Conservation (phyloP, 495 filamentous ascomycete species). For the Podospora sp. region DNA sequence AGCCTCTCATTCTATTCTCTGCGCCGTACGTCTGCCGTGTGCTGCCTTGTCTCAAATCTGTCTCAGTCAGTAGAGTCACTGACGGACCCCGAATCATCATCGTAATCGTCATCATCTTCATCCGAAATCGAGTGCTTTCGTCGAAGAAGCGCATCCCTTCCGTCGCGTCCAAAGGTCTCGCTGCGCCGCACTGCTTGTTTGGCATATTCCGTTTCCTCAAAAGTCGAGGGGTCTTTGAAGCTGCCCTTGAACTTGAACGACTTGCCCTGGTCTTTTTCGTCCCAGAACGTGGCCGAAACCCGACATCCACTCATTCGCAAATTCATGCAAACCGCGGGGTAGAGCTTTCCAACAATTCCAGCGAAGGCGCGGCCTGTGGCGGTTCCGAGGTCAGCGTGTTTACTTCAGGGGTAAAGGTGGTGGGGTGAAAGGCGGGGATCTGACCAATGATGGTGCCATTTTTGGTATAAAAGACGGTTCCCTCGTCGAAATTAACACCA, state of each 20-base stretch:
- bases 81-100: not conserved
- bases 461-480: not conserved
- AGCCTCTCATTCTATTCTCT: not conserved
- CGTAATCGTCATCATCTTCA: not conserved
- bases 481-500: not conserved
- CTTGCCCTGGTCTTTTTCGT: not conserved
- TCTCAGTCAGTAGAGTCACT: not conserved
- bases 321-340: not conserved
- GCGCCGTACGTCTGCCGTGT: not conserved
- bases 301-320: not conserved
- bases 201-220: not conserved
- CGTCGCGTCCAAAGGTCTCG: not conserved
- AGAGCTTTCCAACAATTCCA: not conserved
- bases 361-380: not conserved
- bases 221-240: not conserved
- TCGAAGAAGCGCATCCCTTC: not conserved
- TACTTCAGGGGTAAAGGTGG: not conserved
- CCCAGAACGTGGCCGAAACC: not conserved
- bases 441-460: not conserved
- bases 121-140: not conserved
- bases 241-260: not conserved
- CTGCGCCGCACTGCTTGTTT: not conserved
- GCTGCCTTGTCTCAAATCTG: not conserved
- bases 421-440: not conserved
- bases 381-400: not conserved